Base-by-base conservation (phyloP, 768 basidiomycete genomes). In the Tremella mesenterica region DNA sequence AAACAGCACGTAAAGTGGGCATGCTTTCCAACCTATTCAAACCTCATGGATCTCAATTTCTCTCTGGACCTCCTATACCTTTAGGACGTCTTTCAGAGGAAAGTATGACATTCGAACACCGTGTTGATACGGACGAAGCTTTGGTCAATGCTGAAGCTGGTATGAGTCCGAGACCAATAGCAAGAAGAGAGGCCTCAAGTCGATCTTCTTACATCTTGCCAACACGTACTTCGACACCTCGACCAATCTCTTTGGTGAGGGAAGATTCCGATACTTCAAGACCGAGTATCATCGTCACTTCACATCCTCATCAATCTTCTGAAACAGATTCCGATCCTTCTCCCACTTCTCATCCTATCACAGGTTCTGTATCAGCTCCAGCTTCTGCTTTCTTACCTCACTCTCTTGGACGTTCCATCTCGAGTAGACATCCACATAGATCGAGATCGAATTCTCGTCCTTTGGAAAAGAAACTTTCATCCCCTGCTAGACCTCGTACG, bases 371-470 rank as follows among this genome's bases (percentile, higher is more conserved):
- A 20, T n/a, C n/a, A n/a, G 44, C 26, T n/a, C 43, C 16, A 30
- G 10, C 23, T 23, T 25, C 36, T 13, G 34, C 33, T 5, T n/a
- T 12, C 12, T 13, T 29, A 26, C 20, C n/a, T n/a, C n/a, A n/a
- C n/a, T n/a, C n/a, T n/a, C 20, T n/a, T 18, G 25, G 59, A 28
- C 36, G 63, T 29, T 58, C 59, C 16, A 56, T 59, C 25, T 56
- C 59, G 14, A 56, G 58, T 0, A 38, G 63, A 28, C 48, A 51
- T 45, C 59, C 60, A 13, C 33, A 34, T 23, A 29, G 52, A 20
- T 26, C 44, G 28, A 36, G 50, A 2, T 45, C 53, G 7, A 31
- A 21, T 31, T 46, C 44, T 20, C 47, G 29, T 12, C 41, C 8
- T 10, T 43, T 43, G 26, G n/a, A 43, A 20, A 43, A 20, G 41